Base-by-base conservation (phyloP, 108 stramenopile species). In the Cylindrotheca closterium region DNA sequence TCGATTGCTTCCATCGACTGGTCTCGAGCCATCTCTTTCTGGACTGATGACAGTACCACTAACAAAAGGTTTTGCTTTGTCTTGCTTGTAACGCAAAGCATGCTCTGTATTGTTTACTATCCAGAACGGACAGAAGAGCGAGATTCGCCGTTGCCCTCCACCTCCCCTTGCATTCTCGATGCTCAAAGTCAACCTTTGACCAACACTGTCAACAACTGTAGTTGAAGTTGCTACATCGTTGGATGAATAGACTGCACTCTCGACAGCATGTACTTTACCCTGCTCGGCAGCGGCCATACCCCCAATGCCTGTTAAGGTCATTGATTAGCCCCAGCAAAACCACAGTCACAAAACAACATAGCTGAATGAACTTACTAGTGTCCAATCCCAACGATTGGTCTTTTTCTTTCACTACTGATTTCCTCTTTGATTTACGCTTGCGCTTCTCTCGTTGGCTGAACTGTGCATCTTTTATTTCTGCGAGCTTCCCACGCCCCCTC, bases 31-130 rank as follows among this genome's bases (percentile, higher is more conserved):
- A 69, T 86, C 84, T 42, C 55, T 78, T 52, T 61, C 73, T 42
- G 71, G 67, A 26, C 74, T 76, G 17, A 54, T 50, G 17, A 96
- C 86, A 30, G 92, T 92, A 12, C 95, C 95, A 47, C 75, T 63
- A 5, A 88, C 87, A 57, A 69, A 85, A 30, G 51, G 30, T 28
- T 75, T 81, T 15, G 71, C 63, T 46, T 87, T 91, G 49, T 96
- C 92, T 74, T 94, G 87, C 47, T 80, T 91, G 62, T 91, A 96
- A 55, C 91, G 67, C 47, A 96, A 68, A 5, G 88, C 58, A 62
- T 95, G 94, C 60, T 88, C 83, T 1, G 97, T 95, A 7, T 93
- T 98, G 66, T 98, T 98, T 18, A 96, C 88, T 60, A 94, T 88
- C 94, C 97, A 98, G 58, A 87, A 95, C 4, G 97, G 97, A 59